Evolutionary conservation across 345 rosid genomes (phyloP), one percentile per base, ranked within the genome.

Genomic region (Jatropha curcas): DNA sequence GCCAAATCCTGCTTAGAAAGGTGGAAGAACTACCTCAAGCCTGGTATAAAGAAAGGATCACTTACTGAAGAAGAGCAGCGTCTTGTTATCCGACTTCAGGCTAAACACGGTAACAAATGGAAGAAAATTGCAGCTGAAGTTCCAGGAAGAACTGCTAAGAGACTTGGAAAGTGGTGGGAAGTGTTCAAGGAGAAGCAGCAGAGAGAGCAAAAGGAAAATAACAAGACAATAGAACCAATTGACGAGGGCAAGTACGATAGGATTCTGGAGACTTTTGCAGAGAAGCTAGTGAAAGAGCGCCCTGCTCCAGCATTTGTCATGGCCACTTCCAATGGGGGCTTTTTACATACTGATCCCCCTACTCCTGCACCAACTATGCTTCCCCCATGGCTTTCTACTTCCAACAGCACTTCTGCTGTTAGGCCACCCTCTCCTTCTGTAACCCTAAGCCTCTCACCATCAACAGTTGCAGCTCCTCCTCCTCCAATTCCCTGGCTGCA

Each of bases 141-240:
- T 59, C 99, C 98, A 0, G 98, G 98, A 12, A 86, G 99, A 22
- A 93, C 98, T 31, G 98, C 98, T 9, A 96, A 93, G 76, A 85
- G 98, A 72, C 79, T 93, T 14, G 99, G 98, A 28, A 95, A 96
- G 88, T 91, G 99, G 99, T 96, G 97, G 98, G 99, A 96, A 76
- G 99, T 96, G 19, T 90, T 91, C 65, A 96, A 93, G 60, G 99
- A 96, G 85, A 96, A 90, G 89, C 94, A 91, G 58, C 94, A 84
- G 48, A 86, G 98, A 77, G 99, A 93, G 76, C 96, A 86, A 51
- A 91, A 95, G 78, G 97, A 89, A 83, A 88, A 76, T 71, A 84
- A 83, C 76, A 89, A 82, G 80, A 66, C 82, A 41, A 83, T 83
- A 65, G 88, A 91, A 55, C 92, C 98, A 16, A 84, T 92, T 8